These are phyloP conservation scores for Claviceps maximensis DNA, from an alignment of 2,329 filamentous ascomycete species.

Conservation along the genomic window DNA sequence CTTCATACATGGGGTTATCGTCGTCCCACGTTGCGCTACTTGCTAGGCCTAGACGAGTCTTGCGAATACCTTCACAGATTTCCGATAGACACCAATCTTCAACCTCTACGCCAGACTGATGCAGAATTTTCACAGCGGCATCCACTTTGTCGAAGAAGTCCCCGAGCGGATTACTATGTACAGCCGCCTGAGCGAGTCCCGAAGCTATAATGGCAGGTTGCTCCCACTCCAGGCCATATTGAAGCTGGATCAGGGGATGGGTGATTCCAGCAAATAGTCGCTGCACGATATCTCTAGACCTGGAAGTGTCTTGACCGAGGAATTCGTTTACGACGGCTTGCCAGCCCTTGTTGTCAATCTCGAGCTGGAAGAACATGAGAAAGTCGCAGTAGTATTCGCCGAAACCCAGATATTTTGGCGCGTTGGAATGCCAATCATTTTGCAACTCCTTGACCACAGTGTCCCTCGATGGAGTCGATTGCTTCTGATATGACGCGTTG, in stretches of 20 bases:
- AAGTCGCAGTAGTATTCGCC: slow-evolving; percentile 56
- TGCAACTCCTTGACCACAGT: slow-evolving; percentile 39
- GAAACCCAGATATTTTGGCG: slow-evolving; percentile 48
- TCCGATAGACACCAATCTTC: slow-evolving; percentile 25
- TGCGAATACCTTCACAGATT: slow-evolving; percentile 45
- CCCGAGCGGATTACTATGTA: slow-evolving; percentile 47
- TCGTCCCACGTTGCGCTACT: slow-evolving; percentile 35
- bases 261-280: slow-evolving; percentile 57
- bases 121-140: slow-evolving; percentile 23
- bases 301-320: slow-evolving; percentile 52
- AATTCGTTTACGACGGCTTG: slow-evolving; percentile 50
- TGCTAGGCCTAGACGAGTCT: slow-evolving; percentile 41
- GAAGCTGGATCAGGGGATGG: slow-evolving; percentile 74
- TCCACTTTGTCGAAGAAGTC: slow-evolving; percentile 42
- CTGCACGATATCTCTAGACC: slow-evolving; percentile 54
- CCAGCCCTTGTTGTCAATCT: slow-evolving; percentile 53
- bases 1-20: slow-evolving; percentile 53
- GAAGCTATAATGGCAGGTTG: slow-evolving; percentile 74
- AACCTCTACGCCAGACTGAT: slow-evolving; percentile 4
- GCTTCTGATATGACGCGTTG: slow-evolving; percentile 55
- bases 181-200: slow-evolving; percentile 61
- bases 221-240: slow-evolving; percentile 70
- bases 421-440: slow-evolving; percentile 36
- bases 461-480: slow-evolving; percentile 31
- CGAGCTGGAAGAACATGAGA: slow-evolving; percentile 59